phyloP scores from a whole-genome alignment of 148 eudicot species.

The Rhododendron henanense region DNA sequence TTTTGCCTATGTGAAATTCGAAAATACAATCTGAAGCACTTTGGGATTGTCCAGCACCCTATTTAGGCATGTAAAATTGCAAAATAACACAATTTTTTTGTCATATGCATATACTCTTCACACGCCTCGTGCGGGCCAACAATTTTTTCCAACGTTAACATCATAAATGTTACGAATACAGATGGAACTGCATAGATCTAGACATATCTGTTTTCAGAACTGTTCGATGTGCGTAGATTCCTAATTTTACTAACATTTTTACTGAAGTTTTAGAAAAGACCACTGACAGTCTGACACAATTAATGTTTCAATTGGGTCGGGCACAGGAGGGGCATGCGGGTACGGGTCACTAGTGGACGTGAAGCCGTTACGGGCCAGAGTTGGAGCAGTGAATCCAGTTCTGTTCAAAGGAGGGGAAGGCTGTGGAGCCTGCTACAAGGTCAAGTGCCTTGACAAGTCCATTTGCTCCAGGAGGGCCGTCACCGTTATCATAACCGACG shows the following conservation, averaged over 20 bases:
- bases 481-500: slow-evolving; percentile 86
- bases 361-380: slow-evolving; percentile 79
- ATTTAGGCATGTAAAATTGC: too few relatives aligned
- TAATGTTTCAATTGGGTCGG: not conserved
- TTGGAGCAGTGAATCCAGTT: slow-evolving; percentile 78
- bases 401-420: slow-evolving; percentile 90
- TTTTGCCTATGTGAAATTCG: too few relatives aligned
- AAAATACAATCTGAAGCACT: too few relatives aligned
- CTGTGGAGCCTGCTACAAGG: slow-evolving; percentile 94
- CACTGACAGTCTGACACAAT: not conserved
- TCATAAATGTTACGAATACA: not conserved
- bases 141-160: not conserved
- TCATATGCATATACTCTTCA: not conserved
- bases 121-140: not conserved
- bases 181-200: not conserved
- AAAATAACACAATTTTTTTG: not conserved
- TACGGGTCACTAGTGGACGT: slow-evolving; percentile 92
- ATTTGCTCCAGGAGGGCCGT: slow-evolving; percentile 82
- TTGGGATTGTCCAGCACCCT: too few relatives aligned
- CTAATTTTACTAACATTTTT: not conserved
- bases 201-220: too few relatives aligned
- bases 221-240: too few relatives aligned
- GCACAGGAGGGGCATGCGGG: slow-evolving; percentile 97
- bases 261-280: not conserved
- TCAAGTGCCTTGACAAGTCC: slow-evolving; percentile 66